Conservation (phyloP, 192 early-diverging fungal genomes). For the Mortierella antarctica region DNA sequence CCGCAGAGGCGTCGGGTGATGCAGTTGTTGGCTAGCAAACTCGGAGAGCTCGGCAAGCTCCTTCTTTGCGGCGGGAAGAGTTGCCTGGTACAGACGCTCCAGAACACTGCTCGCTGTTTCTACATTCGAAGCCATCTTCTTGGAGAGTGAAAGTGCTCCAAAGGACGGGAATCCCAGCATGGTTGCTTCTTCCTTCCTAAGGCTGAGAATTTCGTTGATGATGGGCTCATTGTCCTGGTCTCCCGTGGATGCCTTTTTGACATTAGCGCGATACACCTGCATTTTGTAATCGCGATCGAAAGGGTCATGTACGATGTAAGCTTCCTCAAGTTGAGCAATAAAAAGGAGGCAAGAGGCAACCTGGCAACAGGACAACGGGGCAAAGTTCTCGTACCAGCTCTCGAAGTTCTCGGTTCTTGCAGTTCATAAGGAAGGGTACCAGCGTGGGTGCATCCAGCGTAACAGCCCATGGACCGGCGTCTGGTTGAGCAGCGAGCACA, state of each 20-base stretch:
- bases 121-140: constrained; percentile 65
- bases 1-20: constrained; percentile 44
- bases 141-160: constrained; percentile 64
- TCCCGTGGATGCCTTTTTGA: constrained; percentile 63
- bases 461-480: constrained; percentile 61
- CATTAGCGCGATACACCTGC: constrained; percentile 61
- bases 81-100: constrained; percentile 57
- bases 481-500: not conserved
- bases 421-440: constrained; percentile 68
- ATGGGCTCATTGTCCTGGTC: constrained; percentile 63
- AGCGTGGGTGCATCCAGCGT: constrained; percentile 65
- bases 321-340: not conserved
- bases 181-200: constrained; percentile 62
- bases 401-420: constrained; percentile 62
- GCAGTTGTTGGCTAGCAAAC: constrained; percentile 57
- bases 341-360: not conserved
- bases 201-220: constrained; percentile 64
- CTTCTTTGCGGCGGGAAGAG: constrained; percentile 52
- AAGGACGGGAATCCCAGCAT: constrained; percentile 60
- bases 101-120: constrained; percentile 57
- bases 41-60: constrained; percentile 56
- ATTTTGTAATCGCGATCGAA: not conserved
- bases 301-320: not conserved
- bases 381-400: constrained; percentile 51
- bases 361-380: not conserved